A percentile compares a stretch with the other conserved stretches of the same genome.
These are phyloP conservation scores for Antrodiella citrinella DNA, from an alignment of 768 basidiomycete genomes.

Conservation along the genomic window DNA sequence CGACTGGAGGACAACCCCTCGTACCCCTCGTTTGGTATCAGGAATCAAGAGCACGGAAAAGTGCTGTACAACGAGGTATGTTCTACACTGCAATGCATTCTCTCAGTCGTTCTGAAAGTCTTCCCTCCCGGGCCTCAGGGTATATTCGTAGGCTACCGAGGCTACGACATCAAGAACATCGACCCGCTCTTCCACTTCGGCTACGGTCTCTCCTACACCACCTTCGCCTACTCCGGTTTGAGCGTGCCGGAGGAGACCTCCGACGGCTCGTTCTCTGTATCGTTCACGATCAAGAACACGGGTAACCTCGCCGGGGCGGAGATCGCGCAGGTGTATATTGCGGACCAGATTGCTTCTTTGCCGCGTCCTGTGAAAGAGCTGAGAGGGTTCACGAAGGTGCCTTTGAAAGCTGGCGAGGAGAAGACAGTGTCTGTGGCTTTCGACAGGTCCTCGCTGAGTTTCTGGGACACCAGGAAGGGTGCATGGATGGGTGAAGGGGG, in stretches of 20 bases:
- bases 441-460: conserved; percentile 41
- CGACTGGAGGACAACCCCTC: conserved; percentile 47
- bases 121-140: conserved; percentile 21
- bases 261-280: conserved; percentile 28
- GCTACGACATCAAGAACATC: conserved; percentile 37
- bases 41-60: conserved; percentile 36
- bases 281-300: conserved; percentile 38
- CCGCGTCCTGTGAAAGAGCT: conserved; percentile 39
- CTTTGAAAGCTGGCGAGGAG: conserved; percentile 35
- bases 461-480: conserved; percentile 35
- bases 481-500: conserved; percentile 30
- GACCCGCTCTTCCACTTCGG: conserved; percentile 48
- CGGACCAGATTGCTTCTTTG: conserved; percentile 32
- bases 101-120: conserved; percentile 8
- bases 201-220: conserved; percentile 52
- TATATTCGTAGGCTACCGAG: conserved; percentile 45
- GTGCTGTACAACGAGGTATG: conserved; percentile 39
- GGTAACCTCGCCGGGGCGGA: conserved; percentile 38
- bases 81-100: conserved; percentile 13
- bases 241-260: conserved; percentile 25
- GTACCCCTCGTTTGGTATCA: conserved; percentile 35
- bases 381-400: conserved; percentile 40
- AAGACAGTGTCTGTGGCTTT: conserved; percentile 30
- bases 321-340: conserved; percentile 40
- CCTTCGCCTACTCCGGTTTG: conserved; percentile 43